phyloP scores from a whole-genome alignment of 2,329 filamentous ascomycete species.

The Trichophyton benhamiae region DNA sequence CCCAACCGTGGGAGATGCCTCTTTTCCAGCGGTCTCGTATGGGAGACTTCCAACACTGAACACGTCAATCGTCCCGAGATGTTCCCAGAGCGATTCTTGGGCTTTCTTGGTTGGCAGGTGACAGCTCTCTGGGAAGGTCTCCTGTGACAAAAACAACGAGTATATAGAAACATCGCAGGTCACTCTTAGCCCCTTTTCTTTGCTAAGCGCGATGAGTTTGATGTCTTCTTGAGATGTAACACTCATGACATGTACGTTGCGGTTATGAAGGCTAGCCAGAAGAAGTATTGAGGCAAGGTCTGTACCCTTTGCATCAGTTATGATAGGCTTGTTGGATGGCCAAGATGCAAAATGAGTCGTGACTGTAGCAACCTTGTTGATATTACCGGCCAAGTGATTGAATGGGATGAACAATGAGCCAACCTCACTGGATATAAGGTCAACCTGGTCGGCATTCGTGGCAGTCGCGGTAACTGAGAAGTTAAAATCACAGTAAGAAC shows the following conservation, averaged over 20 bases:
- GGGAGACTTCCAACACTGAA: slow-evolving; percentile 70
- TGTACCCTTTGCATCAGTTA: slow-evolving; percentile 69
- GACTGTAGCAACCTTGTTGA: slow-evolving; percentile 69
- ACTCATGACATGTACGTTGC: slow-evolving; percentile 67
- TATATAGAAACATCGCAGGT: slow-evolving; percentile 76
- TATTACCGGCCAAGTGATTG: slow-evolving; percentile 68
- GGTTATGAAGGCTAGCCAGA: slow-evolving; percentile 63
- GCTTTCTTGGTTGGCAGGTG: slow-evolving; percentile 56
- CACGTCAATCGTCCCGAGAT: slow-evolving; percentile 60
- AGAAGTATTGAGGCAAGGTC: slow-evolving; percentile 70
- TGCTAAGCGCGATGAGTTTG: slow-evolving; percentile 61
- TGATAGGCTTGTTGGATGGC: slow-evolving; percentile 65
- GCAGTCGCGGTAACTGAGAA: slow-evolving; percentile 64
- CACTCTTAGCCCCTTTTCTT: slow-evolving; percentile 68
- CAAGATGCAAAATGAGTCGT: slow-evolving; percentile 67
- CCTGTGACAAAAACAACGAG: slow-evolving; percentile 60
- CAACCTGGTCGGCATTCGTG: slow-evolving; percentile 61
- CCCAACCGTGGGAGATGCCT: slow-evolving; percentile 49
- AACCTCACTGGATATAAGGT: slow-evolving; percentile 58
- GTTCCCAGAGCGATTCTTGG: slow-evolving; percentile 61
- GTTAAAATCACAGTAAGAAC: slow-evolving; percentile 66
- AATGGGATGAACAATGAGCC: slow-evolving; percentile 74
- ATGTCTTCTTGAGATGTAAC: slow-evolving; percentile 75
- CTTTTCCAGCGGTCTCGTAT: slow-evolving; percentile 56
- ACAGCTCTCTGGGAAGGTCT: slow-evolving; percentile 55